These are phyloP conservation scores for Hygrocybe punicea DNA, from an alignment of 768 basidiomycete species.

Conservation along the genomic window DNA sequence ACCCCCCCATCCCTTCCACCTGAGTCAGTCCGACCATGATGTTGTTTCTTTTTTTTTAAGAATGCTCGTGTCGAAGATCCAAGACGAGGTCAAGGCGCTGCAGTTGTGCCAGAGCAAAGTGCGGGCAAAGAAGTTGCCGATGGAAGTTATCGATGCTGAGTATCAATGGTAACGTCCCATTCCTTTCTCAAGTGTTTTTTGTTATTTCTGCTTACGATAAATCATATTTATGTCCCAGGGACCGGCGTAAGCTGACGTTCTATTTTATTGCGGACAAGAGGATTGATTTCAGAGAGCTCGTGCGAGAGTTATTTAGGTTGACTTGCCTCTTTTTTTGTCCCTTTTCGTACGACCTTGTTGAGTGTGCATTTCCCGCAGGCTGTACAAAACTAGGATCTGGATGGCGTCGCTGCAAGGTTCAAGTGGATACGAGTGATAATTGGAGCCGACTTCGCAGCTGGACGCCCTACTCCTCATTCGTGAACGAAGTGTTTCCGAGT, in stretches of 20 bases:
- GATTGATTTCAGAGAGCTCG: constrained; percentile 95
- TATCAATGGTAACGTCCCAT: constrained; percentile 76
- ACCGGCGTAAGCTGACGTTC: constrained; percentile 96
- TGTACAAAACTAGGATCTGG: constrained; percentile 96
- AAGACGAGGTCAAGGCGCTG: constrained; percentile 90
- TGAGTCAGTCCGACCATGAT: background rate
- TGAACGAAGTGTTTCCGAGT: background rate
- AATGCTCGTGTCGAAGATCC: constrained; percentile 73
- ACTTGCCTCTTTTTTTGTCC: constrained; percentile 16
- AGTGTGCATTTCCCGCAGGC: constrained; percentile 35
- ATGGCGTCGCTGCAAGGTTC: constrained; percentile 78
- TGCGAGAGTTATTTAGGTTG: constrained; percentile 88
- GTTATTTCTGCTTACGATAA: too few relatives aligned
- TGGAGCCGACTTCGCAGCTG: background rate
- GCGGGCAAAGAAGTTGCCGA: constrained; percentile 88
- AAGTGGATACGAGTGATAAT: constrained; percentile 39
- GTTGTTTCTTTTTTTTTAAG: constrained; percentile 34
- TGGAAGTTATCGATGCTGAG: constrained; percentile 98
- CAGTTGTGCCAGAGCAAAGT: constrained; percentile 91
- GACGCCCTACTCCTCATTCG: background rate
- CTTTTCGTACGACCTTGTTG: background rate
- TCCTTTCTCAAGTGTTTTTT: constrained; percentile 3
- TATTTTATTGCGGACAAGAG: constrained; percentile 96
- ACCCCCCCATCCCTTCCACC: too few relatives aligned
- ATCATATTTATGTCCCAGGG: constrained; percentile 60